Conservation (phyloP, 2,329 filamentous ascomycete genomes). For the Beauveria bassiana region DNA sequence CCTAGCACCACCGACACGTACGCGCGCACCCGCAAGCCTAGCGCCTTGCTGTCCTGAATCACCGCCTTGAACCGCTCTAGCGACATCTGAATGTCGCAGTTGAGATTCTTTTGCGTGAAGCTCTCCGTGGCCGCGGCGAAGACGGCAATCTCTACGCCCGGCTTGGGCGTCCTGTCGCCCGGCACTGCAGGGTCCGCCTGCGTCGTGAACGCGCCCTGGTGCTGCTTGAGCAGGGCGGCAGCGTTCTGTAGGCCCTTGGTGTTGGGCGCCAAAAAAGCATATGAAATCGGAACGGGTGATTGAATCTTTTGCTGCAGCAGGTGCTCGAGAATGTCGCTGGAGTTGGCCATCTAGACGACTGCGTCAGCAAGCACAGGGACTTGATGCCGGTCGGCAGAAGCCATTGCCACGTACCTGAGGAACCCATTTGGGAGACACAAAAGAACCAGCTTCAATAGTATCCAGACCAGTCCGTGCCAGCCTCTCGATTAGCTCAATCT, state of each 20-base stretch:
- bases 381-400: background rate
- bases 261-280: conserved; percentile 78
- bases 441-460: conserved; percentile 74
- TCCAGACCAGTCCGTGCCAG: conserved; percentile 60
- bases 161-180: conserved; percentile 33
- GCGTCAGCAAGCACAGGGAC: conserved; percentile 12
- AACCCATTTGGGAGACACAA: conserved; percentile 78
- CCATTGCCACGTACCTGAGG: conserved; percentile 56
- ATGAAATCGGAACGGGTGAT: conserved; percentile 53
- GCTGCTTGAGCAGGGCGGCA: conserved; percentile 40
- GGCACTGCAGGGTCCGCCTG: conserved; percentile 37
- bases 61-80: conserved; percentile 63
- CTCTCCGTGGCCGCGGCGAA: conserved; percentile 77
- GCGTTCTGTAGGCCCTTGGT: conserved; percentile 63
- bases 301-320: conserved; percentile 51
- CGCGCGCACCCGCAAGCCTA: conserved; percentile 62
- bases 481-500: conserved; percentile 66
- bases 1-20: conserved; percentile 76
- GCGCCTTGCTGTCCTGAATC: conserved; percentile 57
- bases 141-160: conserved; percentile 63
- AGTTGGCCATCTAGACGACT: conserved; percentile 63
- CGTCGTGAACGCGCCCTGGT: conserved; percentile 43
- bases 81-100: conserved; percentile 69
- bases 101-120: conserved; percentile 76
- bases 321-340: conserved; percentile 64